Percentiles rank a stretch among this genome's conserved stretches.
These are phyloP conservation scores for Fusarium sp. DNA, from an alignment of 2,329 filamentous ascomycete species.

Conservation along the genomic window DNA sequence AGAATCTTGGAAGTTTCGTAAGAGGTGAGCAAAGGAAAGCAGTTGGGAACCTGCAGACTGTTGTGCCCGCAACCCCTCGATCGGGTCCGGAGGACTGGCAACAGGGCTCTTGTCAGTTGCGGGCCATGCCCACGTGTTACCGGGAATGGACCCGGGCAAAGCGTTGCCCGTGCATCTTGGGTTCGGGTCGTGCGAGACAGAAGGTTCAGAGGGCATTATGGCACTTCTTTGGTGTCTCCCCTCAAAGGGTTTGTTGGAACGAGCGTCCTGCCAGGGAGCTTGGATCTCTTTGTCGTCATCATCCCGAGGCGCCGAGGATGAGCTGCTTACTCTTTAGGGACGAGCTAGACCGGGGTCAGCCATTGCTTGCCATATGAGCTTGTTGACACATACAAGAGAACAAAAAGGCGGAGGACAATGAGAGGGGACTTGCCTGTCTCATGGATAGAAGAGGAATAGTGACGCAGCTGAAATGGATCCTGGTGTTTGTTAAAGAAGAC, in stretches of 20 bases:
- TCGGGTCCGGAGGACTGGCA: not conserved
- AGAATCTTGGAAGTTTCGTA: not conserved
- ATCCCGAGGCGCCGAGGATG: not conserved
- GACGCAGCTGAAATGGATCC: not conserved
- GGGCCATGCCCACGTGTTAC: not conserved
- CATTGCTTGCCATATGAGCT: not conserved
- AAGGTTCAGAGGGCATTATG: not conserved
- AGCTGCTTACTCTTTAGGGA: not conserved
- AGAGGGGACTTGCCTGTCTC: not conserved
- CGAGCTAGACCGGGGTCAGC: not conserved
- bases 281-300: conserved; percentile 2
- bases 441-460: not conserved
- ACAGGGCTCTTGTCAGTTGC: not conserved
- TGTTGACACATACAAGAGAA: not conserved
- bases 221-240: not conserved
- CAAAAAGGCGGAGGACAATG: not conserved
- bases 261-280: conserved; percentile 1
- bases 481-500: not conserved
- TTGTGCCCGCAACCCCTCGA: not conserved
- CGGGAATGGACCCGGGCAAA: not conserved
- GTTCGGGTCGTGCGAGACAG: not conserved
- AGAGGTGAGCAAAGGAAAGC: not conserved
- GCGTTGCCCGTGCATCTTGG: not conserved
- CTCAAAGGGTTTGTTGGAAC: not conserved
- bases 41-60: not conserved